Evolutionary conservation across 345 rosid species (phyloP).

Genomic region (Arabidopsis arenosa): DNA sequence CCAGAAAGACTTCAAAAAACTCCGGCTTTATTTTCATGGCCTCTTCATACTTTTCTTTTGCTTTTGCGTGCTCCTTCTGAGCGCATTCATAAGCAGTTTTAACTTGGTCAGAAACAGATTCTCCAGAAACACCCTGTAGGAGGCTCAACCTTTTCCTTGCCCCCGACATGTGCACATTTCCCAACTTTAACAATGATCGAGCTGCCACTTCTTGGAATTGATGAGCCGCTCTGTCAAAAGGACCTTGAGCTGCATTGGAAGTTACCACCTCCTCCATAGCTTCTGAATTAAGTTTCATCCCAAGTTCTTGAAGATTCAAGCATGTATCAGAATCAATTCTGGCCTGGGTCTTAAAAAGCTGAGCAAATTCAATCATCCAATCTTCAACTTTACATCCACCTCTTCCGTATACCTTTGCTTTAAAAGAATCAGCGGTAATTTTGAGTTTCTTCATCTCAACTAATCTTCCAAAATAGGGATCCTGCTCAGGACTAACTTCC

Average conservation of each 20-base stretch:
- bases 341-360: slow-evolving; percentile 74
- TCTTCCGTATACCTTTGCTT: slow-evolving; percentile 43
- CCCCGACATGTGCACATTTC: slow-evolving; percentile 83
- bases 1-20: slow-evolving; percentile 68
- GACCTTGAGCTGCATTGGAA: slow-evolving; percentile 79
- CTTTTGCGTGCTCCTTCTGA: slow-evolving; percentile 56
- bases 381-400: slow-evolving; percentile 60
- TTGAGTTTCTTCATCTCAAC: slow-evolving; percentile 42
- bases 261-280: slow-evolving; percentile 93
- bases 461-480: slow-evolving; percentile 58
- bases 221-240: slow-evolving; percentile 71
- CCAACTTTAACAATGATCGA: slow-evolving; percentile 85
- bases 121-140: slow-evolving; percentile 59
- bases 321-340: slow-evolving; percentile 72
- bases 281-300: slow-evolving; percentile 81
- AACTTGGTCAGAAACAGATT: slow-evolving; percentile 59
- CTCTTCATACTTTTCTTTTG: slow-evolving; percentile 73
- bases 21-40: slow-evolving; percentile 85
- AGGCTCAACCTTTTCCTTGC: slow-evolving; percentile 75
- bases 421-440: slow-evolving; percentile 38
- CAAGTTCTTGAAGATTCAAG: slow-evolving; percentile 81
- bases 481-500: slow-evolving; percentile 66
- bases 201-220: slow-evolving; percentile 92
- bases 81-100: slow-evolving; percentile 66
- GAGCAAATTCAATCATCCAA: slow-evolving; percentile 86